Percentiles rank a stretch among this genome's conserved stretches.
These are phyloP conservation scores for Teunomyces aglyptinius DNA, from an alignment of 805 yeast genomes.

Conservation along the genomic window DNA sequence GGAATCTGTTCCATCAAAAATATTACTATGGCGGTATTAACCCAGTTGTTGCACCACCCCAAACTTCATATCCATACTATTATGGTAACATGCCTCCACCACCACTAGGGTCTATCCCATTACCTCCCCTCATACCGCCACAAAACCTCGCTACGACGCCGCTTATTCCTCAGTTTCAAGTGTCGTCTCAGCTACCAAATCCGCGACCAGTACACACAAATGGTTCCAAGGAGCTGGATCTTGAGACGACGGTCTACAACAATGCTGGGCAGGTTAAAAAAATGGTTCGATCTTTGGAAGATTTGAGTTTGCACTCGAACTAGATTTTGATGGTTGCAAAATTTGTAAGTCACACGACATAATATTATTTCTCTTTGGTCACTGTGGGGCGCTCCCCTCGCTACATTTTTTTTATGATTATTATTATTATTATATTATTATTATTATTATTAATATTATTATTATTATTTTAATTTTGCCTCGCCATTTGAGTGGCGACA, in stretches of 20 bases:
- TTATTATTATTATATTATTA: too few relatives aligned
- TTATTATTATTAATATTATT: too few relatives aligned
- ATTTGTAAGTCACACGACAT: constrained; percentile 3
- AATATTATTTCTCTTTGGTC: neutral
- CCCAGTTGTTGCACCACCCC: neutral
- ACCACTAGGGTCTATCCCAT: neutral
- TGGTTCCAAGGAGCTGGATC: neutral
- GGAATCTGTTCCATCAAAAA: constrained; percentile 31
- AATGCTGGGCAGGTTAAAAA: constrained; percentile 32
- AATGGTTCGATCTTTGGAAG: constrained; percentile 23
- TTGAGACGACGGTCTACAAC: constrained; percentile 5
- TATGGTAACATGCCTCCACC: constrained; percentile 3
- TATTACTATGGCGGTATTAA: constrained; percentile 22
- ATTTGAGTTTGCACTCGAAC: constrained; percentile 4
- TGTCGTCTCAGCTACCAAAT: neutral
- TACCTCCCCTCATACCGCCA: neutral
- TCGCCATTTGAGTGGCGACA: too few relatives aligned
- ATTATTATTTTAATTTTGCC: too few relatives aligned
- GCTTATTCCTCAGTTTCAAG: neutral
- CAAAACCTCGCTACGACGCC: constrained; percentile 3
- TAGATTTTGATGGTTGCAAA: constrained; percentile 3
- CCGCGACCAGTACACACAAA: neutral
- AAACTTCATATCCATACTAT: constrained; percentile 10
- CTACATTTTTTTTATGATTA: too few relatives aligned
- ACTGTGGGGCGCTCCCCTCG: neutral